Conservation (phyloP, 1,284 basidiomycete species). For the Ustilago bromivora region DNA sequence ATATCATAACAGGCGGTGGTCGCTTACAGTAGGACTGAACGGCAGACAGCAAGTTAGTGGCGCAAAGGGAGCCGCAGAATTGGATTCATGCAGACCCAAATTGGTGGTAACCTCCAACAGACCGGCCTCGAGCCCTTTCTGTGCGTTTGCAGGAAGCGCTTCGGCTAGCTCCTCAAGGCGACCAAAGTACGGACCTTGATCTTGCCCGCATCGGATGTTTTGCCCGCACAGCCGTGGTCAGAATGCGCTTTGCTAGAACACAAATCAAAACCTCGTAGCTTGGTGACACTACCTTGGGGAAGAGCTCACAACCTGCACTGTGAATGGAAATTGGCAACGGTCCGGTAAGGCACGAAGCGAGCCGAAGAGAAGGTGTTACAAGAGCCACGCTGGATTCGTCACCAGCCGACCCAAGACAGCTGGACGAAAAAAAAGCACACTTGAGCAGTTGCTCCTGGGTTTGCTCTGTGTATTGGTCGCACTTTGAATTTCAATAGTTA, state of each 20-base stretch:
- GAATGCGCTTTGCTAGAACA: background rate
- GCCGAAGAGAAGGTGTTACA: background rate
- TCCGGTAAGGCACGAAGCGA: background rate
- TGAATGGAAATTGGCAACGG: background rate
- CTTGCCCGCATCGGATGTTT: background rate
- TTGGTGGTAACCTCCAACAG: slow-evolving; percentile 6
- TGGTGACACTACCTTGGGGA: background rate
- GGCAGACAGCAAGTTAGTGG: background rate
- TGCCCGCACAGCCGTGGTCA: background rate
- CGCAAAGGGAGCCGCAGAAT: slow-evolving; percentile 2
- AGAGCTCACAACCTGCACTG: background rate
- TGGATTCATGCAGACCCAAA: slow-evolving; percentile 5
- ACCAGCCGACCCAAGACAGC: slow-evolving; percentile 5
- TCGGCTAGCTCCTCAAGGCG: background rate
- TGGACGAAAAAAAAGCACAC: background rate
- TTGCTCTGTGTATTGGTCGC: background rate
- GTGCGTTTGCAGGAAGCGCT: background rate
- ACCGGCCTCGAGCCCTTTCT: background rate
- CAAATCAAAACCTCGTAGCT: background rate
- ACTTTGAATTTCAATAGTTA: slow-evolving; percentile 5
- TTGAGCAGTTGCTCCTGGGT: background rate
- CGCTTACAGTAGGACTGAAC: background rate
- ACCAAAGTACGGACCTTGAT: background rate
- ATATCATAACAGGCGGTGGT: background rate
- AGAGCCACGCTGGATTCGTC: background rate